Base-by-base conservation (phyloP, 2,329 filamentous ascomycete species). In the Thelonectria olida region DNA sequence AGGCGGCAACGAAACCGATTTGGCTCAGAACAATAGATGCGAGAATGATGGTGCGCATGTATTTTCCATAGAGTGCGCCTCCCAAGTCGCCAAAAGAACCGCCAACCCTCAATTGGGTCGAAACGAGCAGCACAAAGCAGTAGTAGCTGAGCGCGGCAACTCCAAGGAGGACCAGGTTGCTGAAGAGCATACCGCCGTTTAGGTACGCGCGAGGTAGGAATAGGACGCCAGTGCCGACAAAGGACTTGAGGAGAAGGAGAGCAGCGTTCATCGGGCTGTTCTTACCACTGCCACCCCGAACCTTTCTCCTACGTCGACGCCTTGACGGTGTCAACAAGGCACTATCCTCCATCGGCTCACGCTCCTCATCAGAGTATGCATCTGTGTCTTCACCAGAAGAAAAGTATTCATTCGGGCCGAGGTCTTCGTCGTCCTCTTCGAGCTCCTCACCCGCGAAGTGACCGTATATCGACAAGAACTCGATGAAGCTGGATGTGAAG, bases 11-110 rank as follows among this genome's bases (percentile, higher is more conserved):
- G 75, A 98, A 98, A 7, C 96, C 95, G 64, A 98, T 88, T 78
- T 99, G 96, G 72, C 93, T 97, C 73, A 98, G 86, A 56, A 99
- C 95, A 67, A 99, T 96, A 5, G 96, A 98, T 22, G 85, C 84
- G 62, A 99, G 87, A 74, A 99, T 98, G 71, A 96, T 81, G 62
- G 86, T 89, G 62, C 94, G 88, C 90, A 99, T 92, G 85, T 91
- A 94, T 67, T 90, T 91, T 64, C 96, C 96, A 75, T 96, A 99
- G 15, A 99, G 84, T 47, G 92, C 89, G 49, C 92, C 93, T 54
- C 96, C 96, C 80, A 99, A 97, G 73, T 98, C 96, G 77, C 96
- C 96, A 79, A 98, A 99, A 1, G 96, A 98, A n/a, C 92, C 93
- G 49, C 94, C 90, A 25, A 98, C 87, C 74, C 88, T 91, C 49